Base-by-base conservation (phyloP, 495 filamentous ascomycete genomes). In the Schizothecium vesticola region DNA sequence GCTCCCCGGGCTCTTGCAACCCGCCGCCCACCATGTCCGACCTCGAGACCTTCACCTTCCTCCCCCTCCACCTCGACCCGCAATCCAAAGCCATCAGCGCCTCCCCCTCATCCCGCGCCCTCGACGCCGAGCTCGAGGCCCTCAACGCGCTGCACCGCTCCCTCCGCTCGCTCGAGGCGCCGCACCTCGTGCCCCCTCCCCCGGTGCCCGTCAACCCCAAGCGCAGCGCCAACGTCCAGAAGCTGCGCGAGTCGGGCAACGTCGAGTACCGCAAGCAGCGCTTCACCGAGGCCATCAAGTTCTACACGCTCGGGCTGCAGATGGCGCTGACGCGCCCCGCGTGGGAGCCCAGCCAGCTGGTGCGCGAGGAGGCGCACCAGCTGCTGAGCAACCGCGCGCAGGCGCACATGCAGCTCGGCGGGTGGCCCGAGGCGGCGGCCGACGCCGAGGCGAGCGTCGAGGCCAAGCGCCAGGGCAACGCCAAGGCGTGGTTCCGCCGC, bases 371-470 rank as follows among this genome's bases (percentile, higher is more conserved):
- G 78, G 80, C 93, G 22, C 83, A 89, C 16, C 85, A 83, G 1
- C 79, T 98, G 71, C 96, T 91, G 78, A 85, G 88, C 63, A 97
- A 97, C 77, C 86, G 96, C 23, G 93, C 93, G 60, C 93, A 97
- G 86, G 92, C 92, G 69, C 85, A 93, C 72, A 96, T 97, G 89
- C 88, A 85, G 3, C 75, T 88, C 77, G 83, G 85, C 79, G 82
- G 84, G 58, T 99, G 94, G 93, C 81, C 90, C 6, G 92, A 95
- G 83, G 95, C 84, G 3, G 83, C 90, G 24, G 80, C 89, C 3
- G 95, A 99, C 81, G 92, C 91, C n/a, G 89, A 93, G 82, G 81
- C 84, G 6, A 94, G 91, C 73, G 90, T 97, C n/a, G 94, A 97
- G 80, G 86, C 90, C 66, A 97, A 96, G 87, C 83, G 87, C 64